These are phyloP conservation scores for Trichoderma simmonsii DNA, from an alignment of 2,329 filamentous ascomycete species.

Conservation along the genomic window DNA sequence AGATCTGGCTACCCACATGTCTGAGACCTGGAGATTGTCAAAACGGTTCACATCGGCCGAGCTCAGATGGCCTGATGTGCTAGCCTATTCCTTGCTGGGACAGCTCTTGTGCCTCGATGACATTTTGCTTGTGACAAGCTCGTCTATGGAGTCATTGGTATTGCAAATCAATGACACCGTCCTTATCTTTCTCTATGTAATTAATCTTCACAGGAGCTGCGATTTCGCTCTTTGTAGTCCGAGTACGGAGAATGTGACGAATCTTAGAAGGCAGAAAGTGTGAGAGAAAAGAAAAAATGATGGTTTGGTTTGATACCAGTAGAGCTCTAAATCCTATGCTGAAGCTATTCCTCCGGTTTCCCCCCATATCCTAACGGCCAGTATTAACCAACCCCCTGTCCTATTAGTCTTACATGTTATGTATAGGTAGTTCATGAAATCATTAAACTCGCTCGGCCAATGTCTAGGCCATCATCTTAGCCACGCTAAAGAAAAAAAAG, in stretches of 20 bases:
- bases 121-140: background rate
- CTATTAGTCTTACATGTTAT: background rate
- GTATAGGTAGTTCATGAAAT: constrained; percentile 4
- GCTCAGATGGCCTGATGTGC: background rate
- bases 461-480: background rate
- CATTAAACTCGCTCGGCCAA: background rate
- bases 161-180: background rate
- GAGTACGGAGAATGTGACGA: background rate
- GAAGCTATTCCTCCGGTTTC: background rate
- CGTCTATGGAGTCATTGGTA: background rate
- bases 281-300: background rate
- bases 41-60: background rate
- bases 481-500: background rate
- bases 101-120: background rate
- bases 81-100: background rate
- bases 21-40: background rate
- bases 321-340: background rate
- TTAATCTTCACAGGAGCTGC: background rate
- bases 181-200: background rate
- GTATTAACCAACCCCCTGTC: background rate
- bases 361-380: background rate
- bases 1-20: constrained; percentile 4
- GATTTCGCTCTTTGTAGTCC: background rate
- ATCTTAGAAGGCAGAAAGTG: background rate
- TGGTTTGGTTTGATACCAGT: background rate